Evolutionary conservation across 163 green algal species (phyloP), one percentile per base, ranked within the genome.

Genomic region (Volvox carteri): DNA sequence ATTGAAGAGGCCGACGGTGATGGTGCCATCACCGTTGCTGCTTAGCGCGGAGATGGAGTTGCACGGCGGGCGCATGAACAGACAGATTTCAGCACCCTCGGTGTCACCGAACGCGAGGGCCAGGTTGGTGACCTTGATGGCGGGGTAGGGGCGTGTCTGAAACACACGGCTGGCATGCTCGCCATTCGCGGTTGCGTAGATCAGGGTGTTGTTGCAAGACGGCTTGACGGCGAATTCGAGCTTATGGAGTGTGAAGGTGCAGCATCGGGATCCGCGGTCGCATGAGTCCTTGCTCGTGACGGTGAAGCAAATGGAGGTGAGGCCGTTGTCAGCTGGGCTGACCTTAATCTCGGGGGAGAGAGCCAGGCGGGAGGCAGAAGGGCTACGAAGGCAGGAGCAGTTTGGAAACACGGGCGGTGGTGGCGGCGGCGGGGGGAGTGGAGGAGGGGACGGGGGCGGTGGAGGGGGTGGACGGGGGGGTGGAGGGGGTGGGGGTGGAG

Each of bases 41-140:
- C 70, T 14, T 21, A 78, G 70, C 23, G 37, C 70, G 7, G 16
- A 14, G 28, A 78, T 9, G 39, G 70, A 58, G 39, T 35, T 54
- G 70, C 70, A 78, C 30, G 70, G 37, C 41, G 77, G 52, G 9
- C 39, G 35, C 52, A 85, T 33, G 52, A 85, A 52, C 9, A 85
- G 12, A 52, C 77, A 85, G 25, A 74, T 37, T 56, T 85, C 9
- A 5, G 35, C n/a, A 19, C 50, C 35, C 28, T 75, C n/a, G 8
- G 23, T 54, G 19, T 54, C 37, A 5, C 18, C 25, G 77, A 56
- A 72, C 14, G 33, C 14, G 41, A 28, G 35, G 28, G 16, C 50
- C 11, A 85, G n/a, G 52, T 74, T 85, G 77, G 52, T 85, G 28
- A 85, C 77, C 83, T 88, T 88, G 68, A 88, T 41, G 33, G 35